Percentiles rank a stretch among this genome's conserved stretches.
Evolutionary conservation across 2,329 filamentous ascomycete species (phyloP).

Genomic region (Colletotrichum chlorophyti): DNA sequence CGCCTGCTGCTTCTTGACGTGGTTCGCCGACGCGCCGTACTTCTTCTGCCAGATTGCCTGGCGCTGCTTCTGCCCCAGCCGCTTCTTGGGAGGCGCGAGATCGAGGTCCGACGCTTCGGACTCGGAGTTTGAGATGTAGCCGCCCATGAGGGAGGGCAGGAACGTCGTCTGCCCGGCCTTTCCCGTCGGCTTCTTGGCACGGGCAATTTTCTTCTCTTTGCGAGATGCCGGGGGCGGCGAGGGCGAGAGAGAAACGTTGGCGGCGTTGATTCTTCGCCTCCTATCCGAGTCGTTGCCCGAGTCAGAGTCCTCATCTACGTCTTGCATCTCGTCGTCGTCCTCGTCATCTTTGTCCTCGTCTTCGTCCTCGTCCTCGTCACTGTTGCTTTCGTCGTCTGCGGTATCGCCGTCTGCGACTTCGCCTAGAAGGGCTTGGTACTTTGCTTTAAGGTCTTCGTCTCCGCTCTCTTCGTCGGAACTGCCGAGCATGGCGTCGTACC

Average conservation of each 20-base stretch:
- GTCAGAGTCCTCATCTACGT: constrained; percentile 35
- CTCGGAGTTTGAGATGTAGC: constrained; percentile 81
- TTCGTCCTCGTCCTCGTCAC: constrained; percentile 26
- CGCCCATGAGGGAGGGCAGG: constrained; percentile 78
- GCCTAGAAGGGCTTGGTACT: constrained; percentile 54
- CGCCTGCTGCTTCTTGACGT: constrained; percentile 54
- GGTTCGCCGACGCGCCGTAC: constrained; percentile 74
- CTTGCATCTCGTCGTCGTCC: constrained; percentile 38
- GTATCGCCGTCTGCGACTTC: constrained; percentile 48
- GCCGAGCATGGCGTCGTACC: constrained; percentile 54
- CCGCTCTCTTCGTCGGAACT: constrained; percentile 48
- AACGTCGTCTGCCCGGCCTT: constrained; percentile 61
- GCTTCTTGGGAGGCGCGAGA: constrained; percentile 71
- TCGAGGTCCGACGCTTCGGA: constrained; percentile 71
- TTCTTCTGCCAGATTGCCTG: constrained; percentile 84
- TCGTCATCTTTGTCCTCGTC: constrained; percentile 42
- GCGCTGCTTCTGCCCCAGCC: constrained; percentile 77
- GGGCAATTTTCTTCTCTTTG: constrained; percentile 40
- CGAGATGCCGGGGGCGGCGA: constrained; percentile 39
- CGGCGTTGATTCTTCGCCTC: constrained; percentile 33
- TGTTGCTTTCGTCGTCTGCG: constrained; percentile 41
- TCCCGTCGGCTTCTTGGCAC: constrained; percentile 13
- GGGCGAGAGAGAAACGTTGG: constrained; percentile 35
- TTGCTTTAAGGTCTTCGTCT: constrained; percentile 46
- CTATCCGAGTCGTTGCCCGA: constrained; percentile 32